Conservation (phyloP, 768 basidiomycete species). For the Hypholoma sublateritium region DNA sequence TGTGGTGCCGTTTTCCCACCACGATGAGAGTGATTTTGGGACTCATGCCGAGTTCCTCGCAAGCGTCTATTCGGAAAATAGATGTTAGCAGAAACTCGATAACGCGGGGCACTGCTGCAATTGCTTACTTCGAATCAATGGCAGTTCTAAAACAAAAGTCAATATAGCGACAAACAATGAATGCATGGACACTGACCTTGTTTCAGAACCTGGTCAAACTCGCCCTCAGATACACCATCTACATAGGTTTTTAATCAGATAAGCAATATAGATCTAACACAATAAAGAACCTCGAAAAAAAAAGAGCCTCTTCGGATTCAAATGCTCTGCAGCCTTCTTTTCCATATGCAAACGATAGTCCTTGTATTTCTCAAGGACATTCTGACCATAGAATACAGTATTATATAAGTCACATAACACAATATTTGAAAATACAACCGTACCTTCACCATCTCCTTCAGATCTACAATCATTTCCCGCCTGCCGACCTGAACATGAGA, state of each 20-base stretch:
- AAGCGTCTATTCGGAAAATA: constrained; percentile 50
- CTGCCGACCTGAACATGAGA: constrained; percentile 64
- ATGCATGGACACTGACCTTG: constrained; percentile 18
- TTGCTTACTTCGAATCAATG: constrained; percentile 49
- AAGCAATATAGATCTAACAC: background rate
- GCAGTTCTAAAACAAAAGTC: constrained; percentile 44
- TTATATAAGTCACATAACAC: background rate
- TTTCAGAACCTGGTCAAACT: constrained; percentile 46
- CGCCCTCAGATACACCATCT: constrained; percentile 57
- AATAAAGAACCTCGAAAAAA: constrained; percentile 65
- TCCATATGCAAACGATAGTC: constrained; percentile 51
- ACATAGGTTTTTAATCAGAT: constrained; percentile 5
- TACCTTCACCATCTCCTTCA: constrained; percentile 64
- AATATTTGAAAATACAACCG: background rate
- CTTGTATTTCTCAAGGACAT: constrained; percentile 54
- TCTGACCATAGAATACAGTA: constrained; percentile 34
- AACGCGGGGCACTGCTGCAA: background rate
- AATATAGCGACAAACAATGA: background rate
- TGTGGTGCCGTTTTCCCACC: constrained; percentile 65
- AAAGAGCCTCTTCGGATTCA: constrained; percentile 64
- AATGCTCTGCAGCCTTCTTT: constrained; percentile 40
- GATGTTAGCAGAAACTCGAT: background rate
- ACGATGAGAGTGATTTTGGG: constrained; percentile 77
- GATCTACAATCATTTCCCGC: constrained; percentile 73
- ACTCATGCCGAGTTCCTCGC: constrained; percentile 48